Evolutionary conservation across 345 rosid genomes (phyloP).

Genomic region (Salix caprea): DNA sequence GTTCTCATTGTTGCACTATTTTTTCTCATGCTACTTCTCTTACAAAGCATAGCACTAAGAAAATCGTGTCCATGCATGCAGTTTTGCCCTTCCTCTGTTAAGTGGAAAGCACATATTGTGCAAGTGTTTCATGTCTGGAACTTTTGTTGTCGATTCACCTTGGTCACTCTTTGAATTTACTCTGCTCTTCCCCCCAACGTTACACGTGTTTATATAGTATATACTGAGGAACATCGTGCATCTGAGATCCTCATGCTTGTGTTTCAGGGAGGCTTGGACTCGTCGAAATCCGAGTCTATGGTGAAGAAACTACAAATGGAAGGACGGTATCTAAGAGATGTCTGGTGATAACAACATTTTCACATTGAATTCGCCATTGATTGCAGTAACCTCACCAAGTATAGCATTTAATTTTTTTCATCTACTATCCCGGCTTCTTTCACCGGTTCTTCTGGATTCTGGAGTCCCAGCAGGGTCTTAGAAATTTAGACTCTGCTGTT

Average conservation of each 20-base stretch:
- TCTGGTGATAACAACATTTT: conserved; percentile 25
- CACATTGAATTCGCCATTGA: neutral
- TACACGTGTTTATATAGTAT: too few relatives aligned
- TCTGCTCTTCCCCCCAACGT: neutral
- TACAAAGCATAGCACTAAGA: neutral
- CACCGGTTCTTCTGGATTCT: neutral
- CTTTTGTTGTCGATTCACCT: neutral
- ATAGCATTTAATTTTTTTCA: conserved; percentile 24
- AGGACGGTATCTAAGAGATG: conserved; percentile 31
- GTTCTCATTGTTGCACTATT: neutral
- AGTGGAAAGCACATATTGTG: too few relatives aligned
- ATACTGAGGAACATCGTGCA: neutral
- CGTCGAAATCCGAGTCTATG: conserved; percentile 24
- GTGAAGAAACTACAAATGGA: conserved; percentile 34
- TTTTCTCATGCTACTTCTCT: neutral
- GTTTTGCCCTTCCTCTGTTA: neutral
- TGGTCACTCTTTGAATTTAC: neutral
- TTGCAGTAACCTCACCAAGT: neutral
- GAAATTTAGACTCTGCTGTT: conserved; percentile 13
- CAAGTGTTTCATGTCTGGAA: neutral
- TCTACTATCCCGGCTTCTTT: conserved; percentile 16
- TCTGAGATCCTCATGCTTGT: neutral
- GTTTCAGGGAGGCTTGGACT: conserved; percentile 25
- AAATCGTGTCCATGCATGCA: neutral
- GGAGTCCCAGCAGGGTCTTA: neutral